Conservation (phyloP, 768 basidiomycete species). For the Pleurotus giganteus region DNA sequence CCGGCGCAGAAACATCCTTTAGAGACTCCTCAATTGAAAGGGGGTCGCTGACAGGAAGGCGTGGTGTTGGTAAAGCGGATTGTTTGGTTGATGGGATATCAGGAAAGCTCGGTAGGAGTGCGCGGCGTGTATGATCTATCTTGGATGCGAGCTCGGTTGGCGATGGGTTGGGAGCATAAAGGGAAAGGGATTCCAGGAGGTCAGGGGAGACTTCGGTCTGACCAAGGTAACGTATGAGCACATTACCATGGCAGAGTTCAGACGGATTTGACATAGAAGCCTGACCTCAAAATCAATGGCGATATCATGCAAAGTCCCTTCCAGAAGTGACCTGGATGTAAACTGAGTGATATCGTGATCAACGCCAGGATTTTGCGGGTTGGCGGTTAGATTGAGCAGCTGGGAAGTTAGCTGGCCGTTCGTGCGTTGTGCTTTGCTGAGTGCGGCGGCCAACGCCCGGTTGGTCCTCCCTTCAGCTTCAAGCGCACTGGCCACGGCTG, state of each 20-base stretch:
- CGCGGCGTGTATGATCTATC: constrained; percentile 26
- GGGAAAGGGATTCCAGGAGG: constrained; percentile 19
- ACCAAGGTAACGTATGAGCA: not conserved
- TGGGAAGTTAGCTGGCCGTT: constrained; percentile 11
- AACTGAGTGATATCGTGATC: not conserved
- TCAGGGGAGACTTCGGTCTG: constrained; percentile 20
- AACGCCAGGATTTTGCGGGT: not conserved
- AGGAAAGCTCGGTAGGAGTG: constrained; percentile 27
- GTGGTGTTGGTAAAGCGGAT: too few relatives aligned
- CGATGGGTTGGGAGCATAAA: constrained; percentile 11
- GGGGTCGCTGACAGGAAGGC: too few relatives aligned
- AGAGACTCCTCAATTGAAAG: too few relatives aligned
- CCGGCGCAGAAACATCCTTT: too few relatives aligned
- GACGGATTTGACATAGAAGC: not conserved
- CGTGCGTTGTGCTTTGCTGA: constrained; percentile 15
- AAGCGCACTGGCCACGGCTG: constrained; percentile 19
- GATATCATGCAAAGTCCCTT: not conserved
- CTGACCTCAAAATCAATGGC: constrained; percentile 19
- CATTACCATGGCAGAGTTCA: not conserved
- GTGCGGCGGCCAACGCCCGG: constrained; percentile 21
- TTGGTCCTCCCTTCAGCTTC: constrained; percentile 23
- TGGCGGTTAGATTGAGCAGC: not conserved
- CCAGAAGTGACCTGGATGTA: not conserved
- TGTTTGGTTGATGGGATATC: constrained; percentile 12
- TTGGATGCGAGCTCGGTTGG: constrained; percentile 16